A percentile compares a stretch with the other conserved stretches of the same genome.
Evolutionary conservation across 768 basidiomycete species (phyloP).

Genomic region (Astraeus odoratus): DNA sequence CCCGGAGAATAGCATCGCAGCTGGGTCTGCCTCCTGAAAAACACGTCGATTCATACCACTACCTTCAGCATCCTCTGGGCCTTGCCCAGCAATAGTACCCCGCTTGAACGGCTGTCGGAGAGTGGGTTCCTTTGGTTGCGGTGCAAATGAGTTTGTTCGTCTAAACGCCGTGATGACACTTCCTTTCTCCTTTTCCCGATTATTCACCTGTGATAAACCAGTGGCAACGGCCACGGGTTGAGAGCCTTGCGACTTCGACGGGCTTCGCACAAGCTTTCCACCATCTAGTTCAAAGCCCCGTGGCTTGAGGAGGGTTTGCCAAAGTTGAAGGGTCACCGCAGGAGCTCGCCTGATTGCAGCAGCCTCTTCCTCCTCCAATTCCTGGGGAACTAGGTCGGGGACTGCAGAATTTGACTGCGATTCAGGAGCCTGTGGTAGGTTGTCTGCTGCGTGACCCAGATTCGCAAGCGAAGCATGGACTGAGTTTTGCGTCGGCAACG

Average conservation of each 20-base stretch:
- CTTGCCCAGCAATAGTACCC: conserved; percentile 16
- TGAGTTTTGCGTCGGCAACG: conserved; percentile 11
- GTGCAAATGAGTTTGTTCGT: conserved; percentile 61
- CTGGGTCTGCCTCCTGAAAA: conserved; percentile 1
- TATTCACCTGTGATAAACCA: too few relatives aligned
- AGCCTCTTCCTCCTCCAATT: conserved; percentile 45
- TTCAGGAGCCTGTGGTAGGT: conserved; percentile 8
- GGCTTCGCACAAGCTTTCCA: conserved; percentile 56
- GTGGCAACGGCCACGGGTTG: too few relatives aligned
- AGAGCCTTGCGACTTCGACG: conserved; percentile 37
- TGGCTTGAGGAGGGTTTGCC: conserved; percentile 59
- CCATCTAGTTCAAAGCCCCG: conserved; percentile 58
- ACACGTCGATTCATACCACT: conserved; percentile 4
- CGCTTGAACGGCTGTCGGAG: conserved; percentile 43
- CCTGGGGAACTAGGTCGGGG: conserved; percentile 14
- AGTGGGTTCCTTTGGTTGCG: conserved; percentile 19
- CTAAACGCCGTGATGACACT: conserved; percentile 53
- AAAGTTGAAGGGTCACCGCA: conserved; percentile 57
- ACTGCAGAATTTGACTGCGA: conserved; percentile 15
- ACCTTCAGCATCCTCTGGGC: conserved; percentile 14
- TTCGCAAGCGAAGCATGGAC: conserved; percentile 9
- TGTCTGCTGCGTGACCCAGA: conserved; percentile 9
- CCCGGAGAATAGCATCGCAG: conserved; percentile 43
- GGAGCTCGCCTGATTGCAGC: conserved; percentile 53
- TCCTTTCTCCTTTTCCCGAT: conserved; percentile 15